phyloP scores from a whole-genome alignment of 495 filamentous ascomycete species.

The Penicillium psychrofluorescens region DNA sequence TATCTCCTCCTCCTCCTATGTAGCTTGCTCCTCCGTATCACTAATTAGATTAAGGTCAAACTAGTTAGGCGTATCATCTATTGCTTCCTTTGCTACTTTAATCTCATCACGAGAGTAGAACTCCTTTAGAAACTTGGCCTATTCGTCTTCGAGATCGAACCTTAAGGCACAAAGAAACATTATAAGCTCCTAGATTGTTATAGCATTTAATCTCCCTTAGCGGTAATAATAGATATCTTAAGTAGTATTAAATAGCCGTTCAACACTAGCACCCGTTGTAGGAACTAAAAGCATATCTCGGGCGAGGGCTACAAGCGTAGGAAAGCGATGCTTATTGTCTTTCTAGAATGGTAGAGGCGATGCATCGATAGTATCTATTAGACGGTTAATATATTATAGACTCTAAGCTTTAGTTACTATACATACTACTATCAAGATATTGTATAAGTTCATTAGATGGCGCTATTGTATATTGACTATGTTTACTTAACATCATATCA shows the following conservation, averaged over 20 bases:
- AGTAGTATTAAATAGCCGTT: neutral
- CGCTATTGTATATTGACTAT: neutral
- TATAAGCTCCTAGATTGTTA: neutral
- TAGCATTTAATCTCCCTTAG: neutral
- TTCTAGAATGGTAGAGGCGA: neutral
- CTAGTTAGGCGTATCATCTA: neutral
- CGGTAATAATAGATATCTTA: neutral
- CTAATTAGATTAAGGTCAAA: neutral
- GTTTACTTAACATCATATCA: neutral
- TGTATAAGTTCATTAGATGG: neutral
- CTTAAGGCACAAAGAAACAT: neutral
- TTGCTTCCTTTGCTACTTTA: neutral
- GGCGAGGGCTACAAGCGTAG: neutral
- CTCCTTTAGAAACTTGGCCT: neutral
- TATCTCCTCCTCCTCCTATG: too few relatives aligned
- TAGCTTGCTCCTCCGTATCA: neutral
- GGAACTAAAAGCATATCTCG: neutral
- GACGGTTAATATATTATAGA: neutral
- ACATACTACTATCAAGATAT: slow-evolving; percentile 1
- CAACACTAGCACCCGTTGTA: neutral
- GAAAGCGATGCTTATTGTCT: neutral
- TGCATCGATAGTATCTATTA: neutral
- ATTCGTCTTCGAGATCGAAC: neutral
- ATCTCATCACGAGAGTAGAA: neutral
- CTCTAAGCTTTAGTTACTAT: neutral